Conservation (phyloP, 768 basidiomycete species). For the Coprinopsis sp. region DNA sequence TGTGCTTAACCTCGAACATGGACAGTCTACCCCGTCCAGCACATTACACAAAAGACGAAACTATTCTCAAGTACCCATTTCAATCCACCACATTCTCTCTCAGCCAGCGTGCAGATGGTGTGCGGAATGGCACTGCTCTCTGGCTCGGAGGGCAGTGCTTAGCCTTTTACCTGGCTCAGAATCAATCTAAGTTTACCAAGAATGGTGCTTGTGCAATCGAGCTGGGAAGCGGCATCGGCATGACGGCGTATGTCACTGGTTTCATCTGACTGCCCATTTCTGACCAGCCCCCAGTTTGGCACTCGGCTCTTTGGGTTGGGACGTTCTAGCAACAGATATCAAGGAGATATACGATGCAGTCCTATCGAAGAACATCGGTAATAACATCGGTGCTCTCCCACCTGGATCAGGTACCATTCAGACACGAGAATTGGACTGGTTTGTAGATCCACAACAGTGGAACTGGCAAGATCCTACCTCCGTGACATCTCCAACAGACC, state of each 20-base stretch:
- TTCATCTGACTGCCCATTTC: neutral
- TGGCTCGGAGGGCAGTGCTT: conserved; percentile 84
- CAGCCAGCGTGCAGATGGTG: conserved; percentile 54
- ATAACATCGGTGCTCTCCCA: conserved; percentile 37
- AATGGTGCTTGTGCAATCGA: conserved; percentile 50
- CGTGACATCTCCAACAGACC: conserved; percentile 13
- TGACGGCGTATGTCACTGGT: conserved; percentile 50
- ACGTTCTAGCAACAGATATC: conserved; percentile 75
- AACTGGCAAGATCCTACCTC: conserved; percentile 39
- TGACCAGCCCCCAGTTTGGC: conserved; percentile 44
- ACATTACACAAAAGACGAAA: conserved; percentile 60
- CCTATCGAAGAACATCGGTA: conserved; percentile 54
- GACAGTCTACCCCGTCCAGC: conserved; percentile 51
- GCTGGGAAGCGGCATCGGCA: conserved; percentile 78
- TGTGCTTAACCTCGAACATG: too few species aligned
- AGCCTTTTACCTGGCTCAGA: conserved; percentile 50
- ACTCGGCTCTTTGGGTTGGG: conserved; percentile 64
- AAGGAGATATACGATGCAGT: conserved; percentile 58
- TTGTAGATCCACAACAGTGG: conserved; percentile 50
- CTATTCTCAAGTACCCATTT: conserved; percentile 43
- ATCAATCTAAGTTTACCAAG: conserved; percentile 22
- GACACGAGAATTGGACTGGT: conserved; percentile 71
- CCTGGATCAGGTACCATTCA: conserved; percentile 43
- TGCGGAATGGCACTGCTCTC: conserved; percentile 74
- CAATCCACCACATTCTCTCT: conserved; percentile 37